Conservation (phyloP, 176 grass and related monocot species). For the Oryza rufipogon region DNA sequence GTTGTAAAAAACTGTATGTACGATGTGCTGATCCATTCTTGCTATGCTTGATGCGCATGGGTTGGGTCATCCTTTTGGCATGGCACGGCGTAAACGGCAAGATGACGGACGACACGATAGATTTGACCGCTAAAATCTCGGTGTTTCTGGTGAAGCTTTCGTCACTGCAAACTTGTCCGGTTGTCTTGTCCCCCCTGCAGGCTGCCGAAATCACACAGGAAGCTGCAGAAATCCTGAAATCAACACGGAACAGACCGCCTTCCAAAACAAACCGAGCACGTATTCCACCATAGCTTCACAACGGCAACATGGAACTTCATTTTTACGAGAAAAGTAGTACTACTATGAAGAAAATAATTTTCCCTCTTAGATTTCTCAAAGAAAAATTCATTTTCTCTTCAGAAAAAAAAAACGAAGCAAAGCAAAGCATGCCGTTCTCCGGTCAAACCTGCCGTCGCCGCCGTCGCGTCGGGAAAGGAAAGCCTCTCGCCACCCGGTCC, state of each 20-base stretch:
- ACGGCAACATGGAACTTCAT: too few species aligned
- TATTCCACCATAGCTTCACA: neutral
- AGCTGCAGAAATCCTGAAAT: neutral
- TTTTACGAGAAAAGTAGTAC: neutral
- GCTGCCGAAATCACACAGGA: neutral
- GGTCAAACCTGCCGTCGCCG: slow-evolving; percentile 54
- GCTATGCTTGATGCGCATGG: neutral
- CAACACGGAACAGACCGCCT: neutral
- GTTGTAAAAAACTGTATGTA: too few species aligned
- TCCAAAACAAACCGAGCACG: neutral
- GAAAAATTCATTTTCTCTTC: neutral
- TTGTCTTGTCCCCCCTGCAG: neutral
- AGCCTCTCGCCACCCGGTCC: neutral
- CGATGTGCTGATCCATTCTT: neutral
- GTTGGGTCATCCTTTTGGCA: neutral
- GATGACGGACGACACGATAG: neutral
- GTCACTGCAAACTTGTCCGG: neutral
- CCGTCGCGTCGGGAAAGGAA: neutral
- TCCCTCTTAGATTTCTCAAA: neutral
- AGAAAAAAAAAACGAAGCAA: neutral
- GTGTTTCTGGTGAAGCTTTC: neutral
- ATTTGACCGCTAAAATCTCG: neutral
- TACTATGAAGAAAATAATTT: neutral
- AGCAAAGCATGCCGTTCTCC: neutral
- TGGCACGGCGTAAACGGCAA: neutral